Evolutionary conservation across 2,329 filamentous ascomycete species (phyloP), one percentile per base, ranked within the genome.

Genomic region (Clarireedia homoeocarpa): DNA sequence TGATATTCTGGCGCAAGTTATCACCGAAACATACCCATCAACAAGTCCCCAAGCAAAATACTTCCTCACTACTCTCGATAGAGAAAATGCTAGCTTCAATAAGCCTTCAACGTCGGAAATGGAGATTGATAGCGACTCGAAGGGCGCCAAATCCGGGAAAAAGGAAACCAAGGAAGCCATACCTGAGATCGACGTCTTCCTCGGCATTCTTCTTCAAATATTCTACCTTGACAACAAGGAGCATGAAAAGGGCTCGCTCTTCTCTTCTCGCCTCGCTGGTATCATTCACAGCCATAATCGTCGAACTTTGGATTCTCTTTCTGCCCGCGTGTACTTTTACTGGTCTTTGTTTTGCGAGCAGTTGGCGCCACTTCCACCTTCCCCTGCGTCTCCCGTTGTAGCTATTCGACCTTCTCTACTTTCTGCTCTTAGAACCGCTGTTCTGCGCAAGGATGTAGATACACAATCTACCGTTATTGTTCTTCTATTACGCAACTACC

Each of bases 401-500:
- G 80, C 86, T 42, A 91, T 96, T 67, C 87, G 94, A 58, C 89
- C 91, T 55, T 86, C 85, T 61, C 81, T 99, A 51, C 83, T 99
- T 55, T 85, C 89, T 53, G 92, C 91, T 17, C 84, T 99, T 58
- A 84, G 94, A 67, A 97, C 92, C 47, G 89, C 94, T n/a, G 94
- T 97, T 27, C 79, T 99, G 61, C 87, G 94, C 66, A 97, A 97
- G 76, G 94, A 99, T 72, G 84, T 91, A 62, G 94, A 99, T 67
- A 96, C 89, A n/a, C 92, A 97, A 75, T 90, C 94, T 27, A 90
- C 92, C 0, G 90, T 97, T 64, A 97, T 95, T 63, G 95, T 95
- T 14, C 80, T 99, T 56, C 80, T 99, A 52, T 85, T 99, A 65
- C 89, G 94, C 66, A 99, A 94, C 75, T 99, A 99, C 72, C 84